Conservation (phyloP, 2,329 filamentous ascomycete genomes). For the Hypocreales sp. region DNA sequence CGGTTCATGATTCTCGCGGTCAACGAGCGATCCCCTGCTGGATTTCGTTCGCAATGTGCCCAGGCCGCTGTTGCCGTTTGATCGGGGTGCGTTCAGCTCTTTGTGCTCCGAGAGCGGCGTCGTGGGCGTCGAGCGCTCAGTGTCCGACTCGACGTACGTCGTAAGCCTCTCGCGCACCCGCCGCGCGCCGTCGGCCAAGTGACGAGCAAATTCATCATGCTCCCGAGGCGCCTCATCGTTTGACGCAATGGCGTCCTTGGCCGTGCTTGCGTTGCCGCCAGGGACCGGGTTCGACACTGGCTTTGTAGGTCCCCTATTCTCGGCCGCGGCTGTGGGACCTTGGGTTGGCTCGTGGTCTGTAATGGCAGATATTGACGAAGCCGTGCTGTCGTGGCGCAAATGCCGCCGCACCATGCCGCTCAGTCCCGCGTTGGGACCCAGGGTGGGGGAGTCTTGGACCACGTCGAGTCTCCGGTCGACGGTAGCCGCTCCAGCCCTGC, state of each 20-base stretch:
- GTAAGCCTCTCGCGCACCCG: slow-evolving; percentile 60
- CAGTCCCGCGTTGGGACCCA: slow-evolving; percentile 54
- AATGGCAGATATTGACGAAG: slow-evolving; percentile 60
- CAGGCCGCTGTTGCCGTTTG: slow-evolving; percentile 32
- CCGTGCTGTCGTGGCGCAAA: slow-evolving; percentile 63
- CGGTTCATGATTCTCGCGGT: slow-evolving; percentile 22
- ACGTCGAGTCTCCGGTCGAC: slow-evolving; percentile 5
- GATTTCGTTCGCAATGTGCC: slow-evolving; percentile 51
- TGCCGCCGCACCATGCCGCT: slow-evolving; percentile 76
- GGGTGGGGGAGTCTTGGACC: slow-evolving; percentile 58
- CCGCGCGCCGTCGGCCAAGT: slow-evolving; percentile 54
- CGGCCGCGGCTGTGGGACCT: no score
- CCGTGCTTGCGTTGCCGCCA: background rate
- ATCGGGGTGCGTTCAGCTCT: slow-evolving; percentile 18
- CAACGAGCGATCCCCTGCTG: slow-evolving; percentile 49
- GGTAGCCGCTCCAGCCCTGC: slow-evolving; percentile 3
- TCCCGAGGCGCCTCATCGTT: slow-evolving; percentile 19
- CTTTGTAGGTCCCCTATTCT: no score
- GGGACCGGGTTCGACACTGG: no score
- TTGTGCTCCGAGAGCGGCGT: slow-evolving; percentile 20
- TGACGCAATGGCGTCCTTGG: background rate
- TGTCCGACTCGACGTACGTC: slow-evolving; percentile 50
- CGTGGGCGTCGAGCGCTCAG: slow-evolving; percentile 15
- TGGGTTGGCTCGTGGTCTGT: slow-evolving; percentile 20
- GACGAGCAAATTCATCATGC: slow-evolving; percentile 55